Percentiles rank a stretch among this genome's conserved stretches.
phyloP scores from a whole-genome alignment of 805 yeast species.

The Metschnikowia borealis region DNA sequence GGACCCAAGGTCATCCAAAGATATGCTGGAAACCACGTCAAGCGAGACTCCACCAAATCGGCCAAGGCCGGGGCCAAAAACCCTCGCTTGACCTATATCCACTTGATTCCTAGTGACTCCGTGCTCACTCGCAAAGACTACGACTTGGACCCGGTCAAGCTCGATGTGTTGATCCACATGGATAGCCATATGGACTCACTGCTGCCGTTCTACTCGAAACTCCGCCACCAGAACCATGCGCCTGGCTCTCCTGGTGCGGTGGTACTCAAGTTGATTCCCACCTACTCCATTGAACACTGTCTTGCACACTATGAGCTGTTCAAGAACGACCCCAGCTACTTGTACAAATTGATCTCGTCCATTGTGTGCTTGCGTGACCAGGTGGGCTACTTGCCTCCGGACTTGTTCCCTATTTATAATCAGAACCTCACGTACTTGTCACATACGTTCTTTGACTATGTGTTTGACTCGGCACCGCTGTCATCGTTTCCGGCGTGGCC shows the following conservation, averaged over 20 bases:
- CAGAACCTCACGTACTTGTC: slow-evolving; percentile 59
- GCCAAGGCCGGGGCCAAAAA: slow-evolving; percentile 16
- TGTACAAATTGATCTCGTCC: slow-evolving; percentile 74
- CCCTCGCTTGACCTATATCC: slow-evolving; percentile 24
- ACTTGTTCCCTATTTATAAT: slow-evolving; percentile 67
- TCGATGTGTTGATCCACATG: slow-evolving; percentile 60
- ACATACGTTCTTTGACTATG: slow-evolving; percentile 52
- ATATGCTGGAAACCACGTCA: slow-evolving; percentile 60
- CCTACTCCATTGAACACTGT: slow-evolving; percentile 82
- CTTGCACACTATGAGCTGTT: slow-evolving; percentile 42
- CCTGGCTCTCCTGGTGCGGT: slow-evolving; percentile 38
- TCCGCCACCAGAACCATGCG: slow-evolving; percentile 29
- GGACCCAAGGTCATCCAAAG: slow-evolving; percentile 48
- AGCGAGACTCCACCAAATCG: slow-evolving; percentile 37
- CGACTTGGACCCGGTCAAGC: slow-evolving; percentile 24
- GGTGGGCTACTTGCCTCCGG: slow-evolving; percentile 80
- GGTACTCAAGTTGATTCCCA: slow-evolving; percentile 65
- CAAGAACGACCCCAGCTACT: slow-evolving; percentile 31
- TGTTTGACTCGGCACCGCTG: slow-evolving; percentile 13
- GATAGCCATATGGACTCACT: slow-evolving; percentile 55
- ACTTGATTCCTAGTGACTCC: slow-evolving; percentile 42
- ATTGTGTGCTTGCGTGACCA: slow-evolving; percentile 76
- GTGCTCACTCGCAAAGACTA: slow-evolving; percentile 22
- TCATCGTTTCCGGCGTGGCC: slow-evolving; percentile 56
- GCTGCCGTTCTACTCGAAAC: slow-evolving; percentile 24